Conservation (phyloP, 441 rosid genomes). For the Mallotus repandus region DNA sequence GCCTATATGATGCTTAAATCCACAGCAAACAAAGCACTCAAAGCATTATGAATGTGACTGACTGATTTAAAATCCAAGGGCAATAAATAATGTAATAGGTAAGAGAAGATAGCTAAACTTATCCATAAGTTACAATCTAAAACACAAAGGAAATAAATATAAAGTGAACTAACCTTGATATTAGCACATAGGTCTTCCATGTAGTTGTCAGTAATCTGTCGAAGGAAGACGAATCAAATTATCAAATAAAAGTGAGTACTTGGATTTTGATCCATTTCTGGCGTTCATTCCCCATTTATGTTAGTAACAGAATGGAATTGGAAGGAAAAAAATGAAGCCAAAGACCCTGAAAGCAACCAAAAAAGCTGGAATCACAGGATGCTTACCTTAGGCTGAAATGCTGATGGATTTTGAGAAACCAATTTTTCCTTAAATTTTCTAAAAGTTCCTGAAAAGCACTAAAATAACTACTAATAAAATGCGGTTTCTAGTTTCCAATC, state of each 20-base stretch:
- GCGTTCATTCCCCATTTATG: neutral
- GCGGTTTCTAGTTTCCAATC: conserved; percentile 1
- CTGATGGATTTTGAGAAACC: conserved; percentile 60
- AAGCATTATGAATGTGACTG: neutral
- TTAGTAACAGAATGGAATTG: neutral
- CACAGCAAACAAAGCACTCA: neutral
- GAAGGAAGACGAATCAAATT: conserved; percentile 13
- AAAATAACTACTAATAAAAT: neutral
- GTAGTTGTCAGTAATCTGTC: conserved; percentile 59
- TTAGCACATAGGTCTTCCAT: conserved; percentile 74
- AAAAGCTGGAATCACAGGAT: neutral
- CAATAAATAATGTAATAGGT: neutral
- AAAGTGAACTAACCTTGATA: conserved; percentile 55
- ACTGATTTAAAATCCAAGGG: neutral
- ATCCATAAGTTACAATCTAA: neutral
- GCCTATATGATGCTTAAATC: conserved; percentile 4
- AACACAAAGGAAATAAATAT: conserved; percentile 13
- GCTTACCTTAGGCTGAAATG: conserved; percentile 62
- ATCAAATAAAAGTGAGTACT: no score
- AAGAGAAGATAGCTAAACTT: neutral
- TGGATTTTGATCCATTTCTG: neutral
- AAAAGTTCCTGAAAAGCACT: conserved; percentile 57
- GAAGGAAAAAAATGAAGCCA: neutral
- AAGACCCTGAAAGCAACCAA: neutral
- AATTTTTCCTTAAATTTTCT: conserved; percentile 77